Percentiles rank a stretch among this genome's conserved stretches.
phyloP scores from a whole-genome alignment of 306 rosid genomes.

The Bauhinia variegata region DNA sequence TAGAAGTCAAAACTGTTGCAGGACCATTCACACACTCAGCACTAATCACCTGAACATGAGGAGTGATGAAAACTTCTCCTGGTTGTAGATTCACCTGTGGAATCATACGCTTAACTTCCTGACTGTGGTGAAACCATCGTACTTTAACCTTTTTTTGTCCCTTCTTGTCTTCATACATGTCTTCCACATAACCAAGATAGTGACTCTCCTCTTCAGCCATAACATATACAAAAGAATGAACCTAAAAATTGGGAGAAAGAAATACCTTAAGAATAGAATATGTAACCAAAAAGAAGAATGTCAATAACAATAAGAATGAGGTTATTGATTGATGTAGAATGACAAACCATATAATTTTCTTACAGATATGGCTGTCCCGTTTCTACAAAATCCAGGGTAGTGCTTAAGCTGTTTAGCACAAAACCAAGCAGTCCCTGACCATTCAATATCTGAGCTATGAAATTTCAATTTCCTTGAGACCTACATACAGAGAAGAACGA shows the following conservation, averaged over 20 bases:
- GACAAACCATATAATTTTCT: slow-evolving; percentile 36
- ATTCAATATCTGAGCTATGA: slow-evolving; percentile 65
- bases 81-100: slow-evolving; percentile 65
- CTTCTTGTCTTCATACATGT: slow-evolving; percentile 85
- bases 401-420: slow-evolving; percentile 86
- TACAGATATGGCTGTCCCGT: slow-evolving; percentile 62
- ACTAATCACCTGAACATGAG: slow-evolving; percentile 81
- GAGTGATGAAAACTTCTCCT: slow-evolving; percentile 80
- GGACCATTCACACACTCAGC: slow-evolving; percentile 81
- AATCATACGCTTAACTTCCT: slow-evolving; percentile 59
- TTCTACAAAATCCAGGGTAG: slow-evolving; percentile 67
- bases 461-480: slow-evolving; percentile 64
- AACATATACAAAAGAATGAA: slow-evolving; percentile 75
- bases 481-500: slow-evolving; percentile 44
- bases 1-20: slow-evolving; percentile 77
- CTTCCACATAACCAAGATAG: slow-evolving; percentile 87
- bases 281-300: slow-evolving; percentile 5
- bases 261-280: slow-evolving; percentile 28
- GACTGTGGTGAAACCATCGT: slow-evolving; percentile 75
- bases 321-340: slow-evolving; percentile 15
- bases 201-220: slow-evolving; percentile 70
- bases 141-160: slow-evolving; percentile 74
- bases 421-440: slow-evolving; percentile 73
- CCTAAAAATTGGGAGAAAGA: slow-evolving; percentile 51
- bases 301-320: slow-evolving; percentile 5